Evolutionary conservation across 1,284 basidiomycete genomes (phyloP).

Genomic region (Phylloporus gajari): DNA sequence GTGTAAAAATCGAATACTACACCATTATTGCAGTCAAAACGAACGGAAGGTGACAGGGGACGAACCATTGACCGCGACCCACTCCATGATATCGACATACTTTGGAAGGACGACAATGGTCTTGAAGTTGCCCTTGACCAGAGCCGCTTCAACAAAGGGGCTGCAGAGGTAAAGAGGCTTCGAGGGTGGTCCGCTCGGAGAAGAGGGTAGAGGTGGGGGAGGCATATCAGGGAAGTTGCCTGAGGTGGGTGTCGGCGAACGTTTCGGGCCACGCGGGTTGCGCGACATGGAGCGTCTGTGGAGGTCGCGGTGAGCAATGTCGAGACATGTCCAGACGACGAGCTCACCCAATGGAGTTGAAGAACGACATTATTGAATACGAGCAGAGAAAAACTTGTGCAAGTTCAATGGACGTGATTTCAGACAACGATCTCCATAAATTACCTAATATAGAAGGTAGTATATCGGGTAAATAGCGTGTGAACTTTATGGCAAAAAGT

Average conservation of each 20-base stretch:
- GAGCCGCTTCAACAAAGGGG: constrained; percentile 95
- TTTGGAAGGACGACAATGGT: constrained; percentile 98
- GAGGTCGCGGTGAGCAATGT: constrained; percentile 5
- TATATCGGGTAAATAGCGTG: constrained; percentile 29
- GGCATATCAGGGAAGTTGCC: constrained; percentile 62
- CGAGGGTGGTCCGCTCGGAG: constrained; percentile 48
- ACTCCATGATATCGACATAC: constrained; percentile 97
- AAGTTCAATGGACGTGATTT: not conserved
- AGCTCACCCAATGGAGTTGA: constrained; percentile 78
- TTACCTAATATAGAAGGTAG: constrained; percentile 19
- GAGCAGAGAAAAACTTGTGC: not conserved
- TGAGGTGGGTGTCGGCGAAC: constrained; percentile 77
- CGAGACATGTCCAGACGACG: not conserved
- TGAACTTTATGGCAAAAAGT: constrained; percentile 19
- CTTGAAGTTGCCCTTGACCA: constrained; percentile 99
- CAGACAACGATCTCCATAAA: constrained; percentile 8
- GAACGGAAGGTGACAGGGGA: not conserved
- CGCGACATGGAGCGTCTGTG: constrained; percentile 76
- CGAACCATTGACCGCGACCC: constrained; percentile 96
- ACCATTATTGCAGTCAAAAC: not conserved
- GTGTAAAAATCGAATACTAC: constrained; percentile 95
- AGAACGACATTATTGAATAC: constrained; percentile 71
- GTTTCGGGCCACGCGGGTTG: constrained; percentile 69
- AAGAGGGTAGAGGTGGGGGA: constrained; percentile 54
- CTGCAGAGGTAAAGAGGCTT: constrained; percentile 92